Evolutionary conservation across 441 rosid genomes (phyloP), one percentile per base, ranked within the genome.

Genomic region (Bruguiera hainesii): DNA sequence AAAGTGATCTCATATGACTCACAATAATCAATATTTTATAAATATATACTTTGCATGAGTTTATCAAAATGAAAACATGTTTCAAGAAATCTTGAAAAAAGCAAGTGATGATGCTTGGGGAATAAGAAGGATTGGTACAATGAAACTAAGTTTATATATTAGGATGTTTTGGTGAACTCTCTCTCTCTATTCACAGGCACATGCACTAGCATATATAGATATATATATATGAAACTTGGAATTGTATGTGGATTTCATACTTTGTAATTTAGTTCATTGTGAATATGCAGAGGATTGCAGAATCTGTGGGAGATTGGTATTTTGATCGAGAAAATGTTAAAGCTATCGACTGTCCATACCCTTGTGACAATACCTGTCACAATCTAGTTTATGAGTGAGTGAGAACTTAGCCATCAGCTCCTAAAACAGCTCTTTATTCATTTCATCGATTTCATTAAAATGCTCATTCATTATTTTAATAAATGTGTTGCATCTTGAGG

Each of bases 281-380:
- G 21, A 49, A 72, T 66, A 55, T 78, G 80, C 87, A 96, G 98
- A 87, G 85, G 15, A 81, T 96, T 19, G 97, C 97, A 3, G 77
- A 83, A 67, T 88, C 98, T 7, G 98, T 93, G 28, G 99, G 97
- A 73, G 96, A 93, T 75, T 96, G 98, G 99, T 96, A 86, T 76
- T 96, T 90, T 63, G 96, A 85, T n/a, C 83, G 96, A 49, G 79
- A 82, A 4, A 79, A 69, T 10, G 84, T 84, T 39, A 93, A 89
- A 85, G 73, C 79, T 67, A 78, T 93, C 0, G 98, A 89, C 79
- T 90, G 98, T 61, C 83, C 97, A 0, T 86, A 88, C 70, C 97
- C 98, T 0, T 91, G 97, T 62, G 98, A 94, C 81, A 84, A 79
- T 60, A 86, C 85, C 63, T 94, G 98, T 76, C 96, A 88, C 79